Percentiles rank a stretch among this genome's conserved stretches.
These are phyloP conservation scores for Kodamaea arcana DNA, from an alignment of 1,139 yeast genomes.

Conservation along the genomic window DNA sequence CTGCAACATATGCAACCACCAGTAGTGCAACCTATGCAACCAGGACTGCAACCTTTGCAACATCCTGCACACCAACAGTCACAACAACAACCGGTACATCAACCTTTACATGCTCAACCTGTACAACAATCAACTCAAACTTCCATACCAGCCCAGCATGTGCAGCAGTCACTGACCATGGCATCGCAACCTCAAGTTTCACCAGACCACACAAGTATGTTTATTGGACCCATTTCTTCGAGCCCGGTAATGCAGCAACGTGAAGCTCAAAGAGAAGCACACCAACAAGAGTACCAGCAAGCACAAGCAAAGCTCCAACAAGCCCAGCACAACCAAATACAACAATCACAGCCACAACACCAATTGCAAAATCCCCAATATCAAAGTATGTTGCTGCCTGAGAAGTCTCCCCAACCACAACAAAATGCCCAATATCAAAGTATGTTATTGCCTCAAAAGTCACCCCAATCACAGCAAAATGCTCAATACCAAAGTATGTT, in stretches of 20 bases:
- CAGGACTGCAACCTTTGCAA: conserved; percentile 2
- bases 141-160: conserved; percentile 1
- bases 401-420: conserved; percentile 5
- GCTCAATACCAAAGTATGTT: not conserved
- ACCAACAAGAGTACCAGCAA: conserved; percentile 4
- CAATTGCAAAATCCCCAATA: conserved; percentile 1
- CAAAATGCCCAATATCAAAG: not conserved
- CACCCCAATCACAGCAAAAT: conserved; percentile 3
- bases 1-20: conserved; percentile 4
- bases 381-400: not conserved
- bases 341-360: conserved; percentile 4
- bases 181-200: too few species aligned
- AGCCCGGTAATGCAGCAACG: conserved; percentile 1
- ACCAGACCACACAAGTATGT: too few species aligned
- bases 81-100: conserved; percentile 1
- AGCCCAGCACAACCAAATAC: conserved; percentile 1
- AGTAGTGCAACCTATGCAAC: conserved; percentile 4
- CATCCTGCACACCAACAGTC: conserved; percentile 3
- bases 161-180: too few species aligned
- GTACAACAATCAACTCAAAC: conserved; percentile 1
- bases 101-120: not conserved
- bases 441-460: conserved; percentile 2
- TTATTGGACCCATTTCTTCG: too few species aligned
- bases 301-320: conserved; percentile 2
- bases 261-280: not conserved